phyloP scores from a whole-genome alignment of 2,329 filamentous ascomycete species.

The Fusarium sambucinum region DNA sequence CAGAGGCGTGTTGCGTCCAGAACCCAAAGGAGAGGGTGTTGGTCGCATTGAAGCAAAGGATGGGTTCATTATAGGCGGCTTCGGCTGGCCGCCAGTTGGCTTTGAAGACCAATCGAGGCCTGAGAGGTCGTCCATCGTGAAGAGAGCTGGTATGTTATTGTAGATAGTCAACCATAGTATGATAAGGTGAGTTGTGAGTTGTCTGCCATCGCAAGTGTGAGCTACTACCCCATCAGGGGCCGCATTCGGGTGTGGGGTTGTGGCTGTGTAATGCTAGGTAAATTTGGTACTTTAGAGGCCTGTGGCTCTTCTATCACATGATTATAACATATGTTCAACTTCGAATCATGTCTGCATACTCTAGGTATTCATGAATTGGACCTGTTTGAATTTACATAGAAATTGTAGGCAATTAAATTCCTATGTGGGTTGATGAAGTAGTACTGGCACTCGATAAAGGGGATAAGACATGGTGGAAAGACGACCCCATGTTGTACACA shows the following conservation, averaged over 20 bases:
- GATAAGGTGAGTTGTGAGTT: slow-evolving; percentile 21
- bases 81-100: slow-evolving; percentile 50
- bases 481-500: neutral
- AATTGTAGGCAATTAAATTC: neutral
- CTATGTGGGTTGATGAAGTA: neutral
- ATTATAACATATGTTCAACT: slow-evolving; percentile 5
- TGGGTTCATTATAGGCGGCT: slow-evolving; percentile 58
- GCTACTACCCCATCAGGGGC: slow-evolving; percentile 42
- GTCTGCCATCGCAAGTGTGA: slow-evolving; percentile 41
- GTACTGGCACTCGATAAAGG: neutral
- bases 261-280: slow-evolving; percentile 34
- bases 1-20: slow-evolving; percentile 68
- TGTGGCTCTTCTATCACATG: slow-evolving; percentile 38
- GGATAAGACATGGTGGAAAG: neutral
- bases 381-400: neutral
- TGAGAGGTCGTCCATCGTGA: slow-evolving; percentile 71
- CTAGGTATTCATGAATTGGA: neutral
- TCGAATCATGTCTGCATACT: neutral
- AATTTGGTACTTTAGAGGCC: neutral
- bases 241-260: slow-evolving; percentile 44
- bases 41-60: slow-evolving; percentile 66
- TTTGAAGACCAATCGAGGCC: slow-evolving; percentile 70
- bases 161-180: slow-evolving; percentile 46
- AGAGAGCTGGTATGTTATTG: slow-evolving; percentile 38
- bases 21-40: slow-evolving; percentile 67